Evolutionary conservation across 768 basidiomycete species (phyloP), one percentile per base, ranked within the genome.

Genomic region (Tremella mesenterica): DNA sequence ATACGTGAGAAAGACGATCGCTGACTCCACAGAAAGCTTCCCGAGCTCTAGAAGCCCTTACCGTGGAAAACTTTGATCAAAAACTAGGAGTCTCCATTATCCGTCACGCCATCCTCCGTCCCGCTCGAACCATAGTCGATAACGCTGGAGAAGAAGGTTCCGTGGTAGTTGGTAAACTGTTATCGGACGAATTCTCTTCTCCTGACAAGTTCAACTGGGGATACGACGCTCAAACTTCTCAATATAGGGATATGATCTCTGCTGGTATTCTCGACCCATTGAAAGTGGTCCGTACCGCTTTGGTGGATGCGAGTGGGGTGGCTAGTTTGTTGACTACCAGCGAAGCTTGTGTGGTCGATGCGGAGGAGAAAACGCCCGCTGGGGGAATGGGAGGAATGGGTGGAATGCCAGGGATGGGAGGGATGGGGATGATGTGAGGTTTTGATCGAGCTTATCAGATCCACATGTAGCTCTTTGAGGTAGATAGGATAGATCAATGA

Each of bases 71-170:
- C 86, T 97, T 97, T 68, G 93, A 97, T 77, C 92, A 96, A 69
- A 84, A 90, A 65, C 87, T 99, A 52, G 93, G 93, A 63, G 88
- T 96, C 21, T 80, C 83, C 56, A 96, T 95, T 75, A 87, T 95
- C 74, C 83, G 85, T 28, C 83, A 86, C 26, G 91, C 92, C 18
- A 76, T 97, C 59, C 81, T 83, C 18, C 79, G 83, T 49, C 93
- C 93, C 5, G 80, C 85, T 12, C 85, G 89, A 41, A 86, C 86
- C 1, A 97, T 97, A 73, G 81, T 91, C 53, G 79, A 80, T 72
- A 97, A 97, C 72, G 92, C 93, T 1, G 93, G 92, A 31, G 90
- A 95, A 75, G 92, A 96, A 74, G 80, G 88, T 1, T 82, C 82
- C 54, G 92, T 99, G 52, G 88, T 97, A 55, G 87, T 95, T 36